Evolutionary conservation across 495 filamentous ascomycete genomes (phyloP).

Genomic region (Endocarpon pusillum): DNA sequence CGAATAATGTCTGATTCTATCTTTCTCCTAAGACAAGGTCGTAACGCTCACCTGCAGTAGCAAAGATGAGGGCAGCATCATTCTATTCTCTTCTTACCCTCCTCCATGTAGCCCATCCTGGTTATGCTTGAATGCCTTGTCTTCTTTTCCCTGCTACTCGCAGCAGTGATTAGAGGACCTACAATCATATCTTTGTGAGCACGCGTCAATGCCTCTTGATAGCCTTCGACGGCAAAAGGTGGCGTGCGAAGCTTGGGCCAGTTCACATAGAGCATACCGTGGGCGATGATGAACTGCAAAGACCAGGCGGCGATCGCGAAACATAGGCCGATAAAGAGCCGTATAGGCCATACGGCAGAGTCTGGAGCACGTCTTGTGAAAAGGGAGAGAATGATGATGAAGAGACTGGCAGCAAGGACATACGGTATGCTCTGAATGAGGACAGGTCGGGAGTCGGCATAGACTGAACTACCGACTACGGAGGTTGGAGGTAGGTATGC

Average conservation of each 20-base stretch:
- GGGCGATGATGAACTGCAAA: conserved; percentile 51
- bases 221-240: conserved; percentile 68
- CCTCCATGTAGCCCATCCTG: conserved; percentile 65
- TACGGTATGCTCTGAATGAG: conserved; percentile 84
- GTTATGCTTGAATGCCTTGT: conserved; percentile 65
- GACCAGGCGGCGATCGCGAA: conserved; percentile 49
- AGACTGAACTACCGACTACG: conserved; percentile 45
- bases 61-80: too few relatives aligned
- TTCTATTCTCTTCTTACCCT: conserved; percentile 94
- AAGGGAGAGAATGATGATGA: conserved; percentile 67
- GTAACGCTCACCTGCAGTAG: too few relatives aligned
- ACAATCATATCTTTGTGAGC: conserved; percentile 61
- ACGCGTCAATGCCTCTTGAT: conserved; percentile 66
- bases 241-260: conserved; percentile 92
- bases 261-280: conserved; percentile 89
- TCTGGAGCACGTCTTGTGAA: conserved; percentile 51
- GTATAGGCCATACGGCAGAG: conserved; percentile 55
- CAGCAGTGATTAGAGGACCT: conserved; percentile 43
- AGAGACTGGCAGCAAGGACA: conserved; percentile 68
- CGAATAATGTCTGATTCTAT: too few relatives aligned
- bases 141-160: conserved; percentile 29
- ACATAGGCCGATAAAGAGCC: conserved; percentile 65
- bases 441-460: conserved; percentile 72
- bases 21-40: too few relatives aligned
- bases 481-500: conserved; percentile 55